Percentiles rank a stretch among this genome's conserved stretches.
Conservation (phyloP, 106 monocot species). For the Ottelia alismoides region DNA sequence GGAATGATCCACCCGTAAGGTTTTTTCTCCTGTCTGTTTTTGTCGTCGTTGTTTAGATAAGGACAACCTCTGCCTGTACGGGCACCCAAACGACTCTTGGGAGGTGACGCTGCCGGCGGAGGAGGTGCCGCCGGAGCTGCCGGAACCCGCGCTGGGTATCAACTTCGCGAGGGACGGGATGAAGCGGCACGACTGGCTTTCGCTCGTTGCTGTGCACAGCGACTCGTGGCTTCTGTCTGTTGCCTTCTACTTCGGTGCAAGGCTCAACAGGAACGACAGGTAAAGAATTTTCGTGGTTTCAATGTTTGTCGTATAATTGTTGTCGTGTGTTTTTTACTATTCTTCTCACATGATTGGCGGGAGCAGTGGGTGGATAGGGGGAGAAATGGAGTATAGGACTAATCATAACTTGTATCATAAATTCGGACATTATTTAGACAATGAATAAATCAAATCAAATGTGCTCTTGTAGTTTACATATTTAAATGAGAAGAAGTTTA, state of each 20-base stretch:
- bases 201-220: conserved; percentile 87
- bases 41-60: conserved; percentile 34
- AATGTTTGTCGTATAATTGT: too few relatives aligned
- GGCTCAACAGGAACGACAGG: conserved; percentile 88
- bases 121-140: conserved; percentile 92
- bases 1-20: too few relatives aligned
- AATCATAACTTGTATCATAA: too few relatives aligned
- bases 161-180: conserved; percentile 96
- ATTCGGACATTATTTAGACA: too few relatives aligned
- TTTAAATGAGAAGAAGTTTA: too few relatives aligned
- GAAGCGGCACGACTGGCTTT: conserved; percentile 85
- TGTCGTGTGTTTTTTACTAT: too few relatives aligned
- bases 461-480: too few relatives aligned
- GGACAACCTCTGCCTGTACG: conserved; percentile 84
- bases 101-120: conserved; percentile 87
- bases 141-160: conserved; percentile 89
- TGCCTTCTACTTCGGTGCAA: conserved; percentile 66
- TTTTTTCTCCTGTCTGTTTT: not conserved
- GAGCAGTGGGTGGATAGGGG: too few relatives aligned
- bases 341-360: too few relatives aligned
- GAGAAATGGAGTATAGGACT: too few relatives aligned
- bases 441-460: too few relatives aligned
- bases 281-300: conserved; percentile 8
- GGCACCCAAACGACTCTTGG: conserved; percentile 59
- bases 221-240: conserved; percentile 92